Evolutionary conservation across 2,329 filamentous ascomycete genomes (phyloP).

Genomic region (Colletotrichum limetticola): DNA sequence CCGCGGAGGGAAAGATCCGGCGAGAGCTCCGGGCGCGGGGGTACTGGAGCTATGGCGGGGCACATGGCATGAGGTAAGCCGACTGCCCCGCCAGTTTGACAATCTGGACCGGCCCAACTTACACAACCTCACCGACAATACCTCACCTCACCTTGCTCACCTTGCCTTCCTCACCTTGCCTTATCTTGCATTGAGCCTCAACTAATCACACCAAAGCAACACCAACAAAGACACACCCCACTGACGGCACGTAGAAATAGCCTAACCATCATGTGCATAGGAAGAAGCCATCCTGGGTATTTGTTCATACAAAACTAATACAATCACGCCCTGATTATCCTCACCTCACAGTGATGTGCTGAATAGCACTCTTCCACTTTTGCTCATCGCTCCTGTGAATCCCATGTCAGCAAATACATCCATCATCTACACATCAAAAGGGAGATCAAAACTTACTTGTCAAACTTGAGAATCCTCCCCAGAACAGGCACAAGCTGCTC

Average conservation of each 20-base stretch:
- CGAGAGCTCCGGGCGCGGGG: not conserved
- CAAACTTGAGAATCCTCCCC: slow-evolving; percentile 80
- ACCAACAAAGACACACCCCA: not conserved
- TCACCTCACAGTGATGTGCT: slow-evolving; percentile 56
- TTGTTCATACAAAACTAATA: slow-evolving; percentile 21
- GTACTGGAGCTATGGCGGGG: not conserved
- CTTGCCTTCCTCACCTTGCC: not conserved
- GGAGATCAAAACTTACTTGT: slow-evolving; percentile 67
- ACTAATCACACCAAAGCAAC: not conserved
- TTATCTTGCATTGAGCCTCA: not conserved
- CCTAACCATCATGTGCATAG: not conserved
- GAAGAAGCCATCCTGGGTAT: slow-evolving; percentile 11
- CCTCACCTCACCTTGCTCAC: not conserved
- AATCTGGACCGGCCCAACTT: not conserved
- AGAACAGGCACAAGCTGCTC: slow-evolving; percentile 82
- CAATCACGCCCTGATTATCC: slow-evolving; percentile 6
- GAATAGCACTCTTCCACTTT: slow-evolving; percentile 84
- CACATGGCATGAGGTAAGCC: not conserved
- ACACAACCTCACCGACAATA: not conserved
- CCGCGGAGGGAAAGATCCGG: slow-evolving; percentile 7
- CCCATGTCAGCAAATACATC: slow-evolving; percentile 9
- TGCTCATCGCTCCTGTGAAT: slow-evolving; percentile 73
- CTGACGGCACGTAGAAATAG: not conserved
- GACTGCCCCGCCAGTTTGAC: not conserved
- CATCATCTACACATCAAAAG: not conserved